Base-by-base conservation (phyloP, 1,284 basidiomycete genomes). In the Cryptococcus depauperatus region DNA sequence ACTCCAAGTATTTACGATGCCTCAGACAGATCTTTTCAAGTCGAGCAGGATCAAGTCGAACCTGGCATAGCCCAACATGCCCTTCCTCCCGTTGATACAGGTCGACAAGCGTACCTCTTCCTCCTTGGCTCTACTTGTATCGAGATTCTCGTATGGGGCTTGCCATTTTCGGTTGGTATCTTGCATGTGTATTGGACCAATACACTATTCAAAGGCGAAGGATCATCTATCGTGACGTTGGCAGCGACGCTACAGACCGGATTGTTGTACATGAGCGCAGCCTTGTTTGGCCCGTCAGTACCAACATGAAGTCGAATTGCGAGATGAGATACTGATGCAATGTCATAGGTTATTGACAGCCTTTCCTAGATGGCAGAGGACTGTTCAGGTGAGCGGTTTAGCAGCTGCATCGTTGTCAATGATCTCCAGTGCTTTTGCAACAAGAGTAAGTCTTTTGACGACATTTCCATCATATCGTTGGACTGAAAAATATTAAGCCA, bases 201-300 rank as follows among this genome's bases (percentile, higher is more conserved):
- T 26, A 46, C 46, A 14, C 53, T 68, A 30, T 70, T 72, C 45
- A 57, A 61, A 8, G 59, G 54, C 9, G 35, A 58, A 29, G 57
- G 53, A 13, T 60, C 50, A 48, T 50, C 50, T 5, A 61, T 58
- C 5, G 56, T 70, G 40, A 69, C 68, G 3, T 52, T 68, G 5
- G 64, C 68, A 3, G 62, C 68, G 14, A 67, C 70, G 16, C 48
- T 70, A 29, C 63, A 65, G 47, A 66, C 61, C 5, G 68, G 67
- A 5, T 45, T 69, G 13, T 49, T 64, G 54, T 72, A 70, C 50
- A 64, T 70, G 52, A 50, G 49, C 23, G 58, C 57, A 0, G 58
- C 58, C 21, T 29, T 66, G 14, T 52, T 64, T 19, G 65, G 64
- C 13, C 63, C 64, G 63, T 68, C 37, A 59, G 64, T 61, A 0